phyloP scores from a whole-genome alignment of 2,329 filamentous ascomycete genomes.

The Elsinoe batatas region DNA sequence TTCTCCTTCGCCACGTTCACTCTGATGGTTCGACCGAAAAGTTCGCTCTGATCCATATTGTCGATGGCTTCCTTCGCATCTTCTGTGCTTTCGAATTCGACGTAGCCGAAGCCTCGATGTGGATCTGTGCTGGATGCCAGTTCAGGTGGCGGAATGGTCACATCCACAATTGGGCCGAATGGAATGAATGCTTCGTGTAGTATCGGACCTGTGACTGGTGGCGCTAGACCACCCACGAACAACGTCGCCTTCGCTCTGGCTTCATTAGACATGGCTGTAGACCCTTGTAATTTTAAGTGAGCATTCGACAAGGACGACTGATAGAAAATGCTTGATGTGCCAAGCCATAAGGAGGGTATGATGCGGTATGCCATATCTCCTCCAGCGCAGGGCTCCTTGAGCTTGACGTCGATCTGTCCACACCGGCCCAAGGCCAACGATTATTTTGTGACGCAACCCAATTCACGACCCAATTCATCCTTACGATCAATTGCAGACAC shows the following conservation, averaged over 20 bases:
- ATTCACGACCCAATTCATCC: background rate
- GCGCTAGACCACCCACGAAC: constrained; percentile 81
- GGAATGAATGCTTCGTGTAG: constrained; percentile 89
- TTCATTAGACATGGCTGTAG: constrained; percentile 61
- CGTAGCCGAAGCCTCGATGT: constrained; percentile 91
- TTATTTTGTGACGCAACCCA: constrained; percentile 7
- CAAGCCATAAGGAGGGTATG: background rate
- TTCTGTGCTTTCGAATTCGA: constrained; percentile 77
- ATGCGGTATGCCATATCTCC: background rate
- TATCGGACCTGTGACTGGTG: constrained; percentile 62
- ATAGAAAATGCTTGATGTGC: constrained; percentile 2
- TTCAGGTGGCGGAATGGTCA: constrained; percentile 83
- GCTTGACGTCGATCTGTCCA: constrained; percentile 12
- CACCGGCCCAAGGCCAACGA: background rate
- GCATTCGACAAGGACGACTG: background rate
- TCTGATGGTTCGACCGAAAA: constrained; percentile 86
- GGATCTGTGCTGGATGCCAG: constrained; percentile 64
- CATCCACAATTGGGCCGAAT: constrained; percentile 89
- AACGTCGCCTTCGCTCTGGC: constrained; percentile 82
- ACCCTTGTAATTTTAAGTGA: background rate
- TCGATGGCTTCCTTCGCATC: constrained; percentile 94
- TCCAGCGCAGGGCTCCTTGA: background rate
- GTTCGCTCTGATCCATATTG: constrained; percentile 96
- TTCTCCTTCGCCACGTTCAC: constrained; percentile 86
- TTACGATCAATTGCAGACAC: background rate